Evolutionary conservation across 1,284 basidiomycete genomes (phyloP), one percentile per base, ranked within the genome.

Genomic region (Coriolopsis trogii): DNA sequence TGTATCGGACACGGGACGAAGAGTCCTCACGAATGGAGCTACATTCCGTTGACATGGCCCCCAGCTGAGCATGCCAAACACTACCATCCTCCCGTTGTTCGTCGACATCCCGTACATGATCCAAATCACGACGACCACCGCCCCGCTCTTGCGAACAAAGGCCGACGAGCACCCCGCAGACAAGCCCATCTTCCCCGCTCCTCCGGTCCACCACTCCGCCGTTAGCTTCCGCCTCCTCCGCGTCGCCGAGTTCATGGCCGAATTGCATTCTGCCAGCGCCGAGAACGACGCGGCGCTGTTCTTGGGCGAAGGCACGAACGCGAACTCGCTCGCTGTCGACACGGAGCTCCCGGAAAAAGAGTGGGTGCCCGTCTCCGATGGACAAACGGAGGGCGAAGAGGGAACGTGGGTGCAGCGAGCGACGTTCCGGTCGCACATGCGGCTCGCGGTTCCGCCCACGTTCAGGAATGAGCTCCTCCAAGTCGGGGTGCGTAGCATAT

Each of bases 171-270:
- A 43, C 6, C 42, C 52, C 6, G 16, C 26, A 0, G 41, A 44
- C 20, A 59, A 55, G 21, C 41, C 50, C 20, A 31, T 52, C n/a
- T 59, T 59, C 39, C 53, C 57, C 2, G 21, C 46, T 12, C 50
- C 48, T 6, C 57, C 57, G 12, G 7, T 28, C 6, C 15, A 28
- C 7, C 51, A 44, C 44, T 37, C 40, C 9, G 33, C 38, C 29
- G 5, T 55, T n/a, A 9, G 29, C 23, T 40, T 59, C 45, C 51
- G 45, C 41, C 41, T 59, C 9, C 15, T 43, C 15, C 36, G 47
- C 2, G 25, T 21, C 20, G 13, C 48, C 12, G 18, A 16, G 23
- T 16, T 58, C 6, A 41, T 36, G 20, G 53, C 56, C 23, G 26
- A 31, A 15, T 12, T 12, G 1, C 48, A 24, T 16, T 18, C 12